phyloP scores from a whole-genome alignment of 805 yeast genomes.

The Scheffersomyces ergatensis region DNA sequence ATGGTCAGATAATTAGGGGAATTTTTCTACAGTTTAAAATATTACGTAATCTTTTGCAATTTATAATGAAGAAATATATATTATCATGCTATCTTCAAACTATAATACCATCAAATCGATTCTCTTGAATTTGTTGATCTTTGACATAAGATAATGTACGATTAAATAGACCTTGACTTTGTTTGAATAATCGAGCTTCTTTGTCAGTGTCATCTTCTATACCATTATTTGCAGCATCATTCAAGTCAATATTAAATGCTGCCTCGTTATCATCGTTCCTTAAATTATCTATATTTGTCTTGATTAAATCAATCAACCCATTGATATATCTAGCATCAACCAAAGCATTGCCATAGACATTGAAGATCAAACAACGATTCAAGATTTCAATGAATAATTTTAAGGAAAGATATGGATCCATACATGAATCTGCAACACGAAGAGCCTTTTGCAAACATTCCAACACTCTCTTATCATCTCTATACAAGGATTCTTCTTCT shows the following conservation, averaged over 20 bases:
- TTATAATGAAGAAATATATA: no score
- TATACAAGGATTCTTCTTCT: constrained; percentile 17
- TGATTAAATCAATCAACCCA: constrained; percentile 81
- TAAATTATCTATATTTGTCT: constrained; percentile 55
- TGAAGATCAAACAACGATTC: constrained; percentile 80
- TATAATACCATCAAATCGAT: constrained; percentile 56
- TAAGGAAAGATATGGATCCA: constrained; percentile 71
- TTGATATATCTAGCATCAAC: constrained; percentile 76
- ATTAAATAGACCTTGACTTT: constrained; percentile 43
- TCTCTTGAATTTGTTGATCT: constrained; percentile 68
- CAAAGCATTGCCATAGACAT: constrained; percentile 72
- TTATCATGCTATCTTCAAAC: no score
- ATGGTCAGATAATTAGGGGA: no score
- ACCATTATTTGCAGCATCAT: constrained; percentile 2
- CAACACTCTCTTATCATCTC: constrained; percentile 68
- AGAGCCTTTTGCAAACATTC: constrained; percentile 89
- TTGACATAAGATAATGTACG: constrained; percentile 71
- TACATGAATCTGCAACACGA: constrained; percentile 90
- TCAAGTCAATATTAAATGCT: background rate
- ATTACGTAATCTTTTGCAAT: no score
- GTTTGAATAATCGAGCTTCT: constrained; percentile 26
- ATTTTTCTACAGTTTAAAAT: no score
- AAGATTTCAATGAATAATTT: constrained; percentile 88
- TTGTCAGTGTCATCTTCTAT: constrained; percentile 9
- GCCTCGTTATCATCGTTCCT: constrained; percentile 18